These are phyloP conservation scores for Bryoerythrophyllum caledonicum DNA, from an alignment of 225 moss, liverwort and hornwort genomes.

Conservation along the genomic window DNA sequence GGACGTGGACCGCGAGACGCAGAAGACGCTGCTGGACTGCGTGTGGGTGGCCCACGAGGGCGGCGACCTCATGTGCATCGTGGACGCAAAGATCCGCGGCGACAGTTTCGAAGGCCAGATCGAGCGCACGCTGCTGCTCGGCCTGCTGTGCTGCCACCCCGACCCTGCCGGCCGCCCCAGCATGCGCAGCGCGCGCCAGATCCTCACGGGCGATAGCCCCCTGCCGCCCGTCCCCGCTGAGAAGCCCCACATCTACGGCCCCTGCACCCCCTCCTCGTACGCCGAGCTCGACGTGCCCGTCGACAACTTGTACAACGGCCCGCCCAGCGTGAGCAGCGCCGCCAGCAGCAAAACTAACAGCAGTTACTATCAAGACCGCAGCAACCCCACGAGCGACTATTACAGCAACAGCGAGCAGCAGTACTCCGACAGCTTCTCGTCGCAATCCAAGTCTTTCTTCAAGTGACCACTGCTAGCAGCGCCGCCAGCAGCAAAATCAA, in stretches of 20 bases:
- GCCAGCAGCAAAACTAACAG: conserved; percentile 29
- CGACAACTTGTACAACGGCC: neutral
- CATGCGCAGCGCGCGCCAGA: conserved; percentile 50
- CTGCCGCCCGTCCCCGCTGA: conserved; percentile 38
- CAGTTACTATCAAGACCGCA: conserved; percentile 17
- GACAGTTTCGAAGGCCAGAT: conserved; percentile 25
- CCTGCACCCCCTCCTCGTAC: conserved; percentile 1
- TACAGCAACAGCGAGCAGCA: conserved; percentile 6
- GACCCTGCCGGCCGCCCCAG: conserved; percentile 39
- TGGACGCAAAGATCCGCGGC: conserved; percentile 40
- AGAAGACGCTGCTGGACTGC: conserved; percentile 54
- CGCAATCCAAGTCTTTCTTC: conserved; percentile 42
- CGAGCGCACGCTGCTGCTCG: conserved; percentile 36
- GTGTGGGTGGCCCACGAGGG: conserved; percentile 39
- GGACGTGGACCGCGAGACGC: conserved; percentile 16
- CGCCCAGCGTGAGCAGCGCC: conserved; percentile 5
- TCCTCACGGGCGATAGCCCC: conserved; percentile 36
- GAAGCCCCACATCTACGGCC: conserved; percentile 35
- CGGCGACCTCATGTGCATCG: conserved; percentile 40
- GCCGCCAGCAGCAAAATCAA: no score
- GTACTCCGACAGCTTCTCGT: conserved; percentile 31
- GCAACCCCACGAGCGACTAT: conserved; percentile 20
- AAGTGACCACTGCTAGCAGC: no score
- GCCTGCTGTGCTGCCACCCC: conserved; percentile 44
- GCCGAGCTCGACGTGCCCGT: conserved; percentile 28